These are phyloP conservation scores for Aureobasidium lini DNA, from an alignment of 2,329 filamentous ascomycete species.

Conservation along the genomic window DNA sequence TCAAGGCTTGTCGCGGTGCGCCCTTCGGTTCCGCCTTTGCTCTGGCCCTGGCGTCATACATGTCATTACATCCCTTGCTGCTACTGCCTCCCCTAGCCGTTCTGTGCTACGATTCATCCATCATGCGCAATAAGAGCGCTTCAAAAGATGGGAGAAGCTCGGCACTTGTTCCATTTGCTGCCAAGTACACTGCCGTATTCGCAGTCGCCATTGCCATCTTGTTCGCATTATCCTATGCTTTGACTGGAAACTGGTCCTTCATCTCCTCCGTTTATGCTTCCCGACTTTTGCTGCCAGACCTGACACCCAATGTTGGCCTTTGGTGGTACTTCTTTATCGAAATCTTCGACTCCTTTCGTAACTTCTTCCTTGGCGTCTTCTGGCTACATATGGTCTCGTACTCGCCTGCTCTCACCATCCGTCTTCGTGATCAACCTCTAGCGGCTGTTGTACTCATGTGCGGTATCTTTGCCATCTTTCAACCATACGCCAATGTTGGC, in stretches of 20 bases:
- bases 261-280: conserved; percentile 84
- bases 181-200: conserved; percentile 51
- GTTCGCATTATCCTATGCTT: conserved; percentile 61
- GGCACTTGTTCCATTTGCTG: conserved; percentile 20
- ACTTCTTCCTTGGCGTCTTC: conserved; percentile 96
- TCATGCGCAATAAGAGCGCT: conserved; percentile 13
- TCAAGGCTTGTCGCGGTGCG: conserved; percentile 68
- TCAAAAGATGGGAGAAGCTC: background rate
- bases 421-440: conserved; percentile 76
- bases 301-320: conserved; percentile 89
- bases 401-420: conserved; percentile 75
- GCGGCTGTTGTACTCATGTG: conserved; percentile 78
- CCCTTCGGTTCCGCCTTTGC: conserved; percentile 71
- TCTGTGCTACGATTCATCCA: conserved; percentile 60
- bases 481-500: conserved; percentile 89
- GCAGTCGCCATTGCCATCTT: conserved; percentile 51
- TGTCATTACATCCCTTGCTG: conserved; percentile 85
- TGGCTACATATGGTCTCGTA: conserved; percentile 93
- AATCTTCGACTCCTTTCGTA: conserved; percentile 97
- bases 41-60: conserved; percentile 77
- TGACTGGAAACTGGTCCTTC: conserved; percentile 83
- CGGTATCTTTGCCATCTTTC: conserved; percentile 90
- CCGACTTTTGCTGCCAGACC: conserved; percentile 80
- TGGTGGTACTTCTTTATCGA: conserved; percentile 99
- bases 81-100: conserved; percentile 76